A percentile compares a stretch with the other conserved stretches of the same genome.
Evolutionary conservation across 1,284 basidiomycete genomes (phyloP).

Genomic region (Abortiporus biennis): DNA sequence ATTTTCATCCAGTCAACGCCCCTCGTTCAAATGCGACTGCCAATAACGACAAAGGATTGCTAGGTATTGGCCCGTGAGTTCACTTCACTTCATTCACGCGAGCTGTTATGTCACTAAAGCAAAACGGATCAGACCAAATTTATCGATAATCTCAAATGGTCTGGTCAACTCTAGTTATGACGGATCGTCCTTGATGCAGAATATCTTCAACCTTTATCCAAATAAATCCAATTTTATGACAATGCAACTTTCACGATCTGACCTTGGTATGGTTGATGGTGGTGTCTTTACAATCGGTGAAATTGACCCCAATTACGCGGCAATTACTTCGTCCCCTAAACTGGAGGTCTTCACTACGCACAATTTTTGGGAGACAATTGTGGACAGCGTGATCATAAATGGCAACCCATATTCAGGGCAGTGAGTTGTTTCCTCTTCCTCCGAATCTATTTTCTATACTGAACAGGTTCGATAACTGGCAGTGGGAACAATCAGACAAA

Average conservation of each 20-base stretch:
- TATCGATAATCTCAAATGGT: not conserved
- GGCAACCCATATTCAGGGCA: too few relatives aligned
- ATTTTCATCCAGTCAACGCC: not conserved
- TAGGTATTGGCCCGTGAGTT: not conserved
- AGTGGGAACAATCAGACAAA: too few relatives aligned
- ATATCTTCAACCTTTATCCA: not conserved
- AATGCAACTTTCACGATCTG: slow-evolving; percentile 3
- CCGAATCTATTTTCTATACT: too few relatives aligned
- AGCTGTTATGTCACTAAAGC: too few relatives aligned
- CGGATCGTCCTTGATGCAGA: not conserved
- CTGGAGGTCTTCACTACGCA: not conserved
- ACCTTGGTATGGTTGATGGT: slow-evolving; percentile 14
- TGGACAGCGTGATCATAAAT: not conserved
- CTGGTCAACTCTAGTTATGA: not conserved
- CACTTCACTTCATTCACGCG: too few relatives aligned
- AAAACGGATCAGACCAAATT: too few relatives aligned
- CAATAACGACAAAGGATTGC: not conserved
- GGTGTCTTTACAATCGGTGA: slow-evolving; percentile 18
- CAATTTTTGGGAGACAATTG: not conserved
- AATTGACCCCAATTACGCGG: not conserved
- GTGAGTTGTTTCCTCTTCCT: too few relatives aligned
- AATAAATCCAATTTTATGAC: not conserved
- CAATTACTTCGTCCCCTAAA: not conserved
- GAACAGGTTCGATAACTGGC: too few relatives aligned
- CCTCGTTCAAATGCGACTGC: not conserved